Evolutionary conservation across 169 alveolate genomes (phyloP), one percentile per base, ranked within the genome.

Genomic region (Eimeria praecox): DNA sequence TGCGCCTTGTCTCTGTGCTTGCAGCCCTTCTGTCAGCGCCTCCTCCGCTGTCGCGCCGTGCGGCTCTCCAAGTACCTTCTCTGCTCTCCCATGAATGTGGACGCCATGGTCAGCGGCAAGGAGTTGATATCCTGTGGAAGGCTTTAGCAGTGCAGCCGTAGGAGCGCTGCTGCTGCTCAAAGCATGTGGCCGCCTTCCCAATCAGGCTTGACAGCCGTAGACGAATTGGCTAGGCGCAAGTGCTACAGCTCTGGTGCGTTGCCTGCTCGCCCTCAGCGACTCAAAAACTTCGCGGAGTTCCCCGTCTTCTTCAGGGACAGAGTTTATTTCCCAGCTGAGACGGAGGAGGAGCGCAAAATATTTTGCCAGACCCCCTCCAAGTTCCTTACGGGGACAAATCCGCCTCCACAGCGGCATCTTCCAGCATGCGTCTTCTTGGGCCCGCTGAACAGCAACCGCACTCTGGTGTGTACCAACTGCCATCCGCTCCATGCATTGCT

Each of bases 281-380:
- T 86, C 46, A 86, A 38, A 86, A 38, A 86, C 56, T 86, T 42
- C 54, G 80, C 78, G n/a, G 69, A 56, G 64, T 86, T 46, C 42
- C 93, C 93, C 69, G 93, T 86, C 80, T 82, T 86, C 93, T 62
- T 86, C 80, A 69, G 93, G 33, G 93, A 86, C 64, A 54, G 93
- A 33, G 49, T 86, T 22, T 86, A 86, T 62, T 86, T 86, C 80
- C 93, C 93, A 20, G 93, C 82, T 8, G 93, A 86, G 69, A 86
- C 77, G 9, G 93, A 86, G 24, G 82, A 86, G 44, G 93, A 46
- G 40, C 80, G 93, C 12, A 49, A 56, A 16, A 20, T 86, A 14
- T 86, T 86, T 46, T 86, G 93, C 59, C 80, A 59, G 82, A 30
- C 33, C 46, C 93, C 93, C 62, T 86, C 93, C 18, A 86, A 86